Conservation (phyloP, 257 asterid genomes). For the Petrea volubilis region DNA sequence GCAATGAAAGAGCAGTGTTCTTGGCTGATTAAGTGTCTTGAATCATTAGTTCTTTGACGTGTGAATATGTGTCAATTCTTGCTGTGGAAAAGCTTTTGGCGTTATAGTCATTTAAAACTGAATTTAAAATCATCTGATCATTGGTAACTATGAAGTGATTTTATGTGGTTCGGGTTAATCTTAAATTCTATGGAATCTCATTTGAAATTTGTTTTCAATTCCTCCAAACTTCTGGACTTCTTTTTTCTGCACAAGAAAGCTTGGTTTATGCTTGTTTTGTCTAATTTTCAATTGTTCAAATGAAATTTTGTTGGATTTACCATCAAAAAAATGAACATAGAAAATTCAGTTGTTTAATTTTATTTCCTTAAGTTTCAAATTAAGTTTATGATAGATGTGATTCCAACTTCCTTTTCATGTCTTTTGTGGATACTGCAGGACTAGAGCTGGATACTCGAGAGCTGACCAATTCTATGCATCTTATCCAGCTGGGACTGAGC, state of each 20-base stretch:
- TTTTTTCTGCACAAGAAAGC: too few relatives aligned
- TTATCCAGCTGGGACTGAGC: constrained; percentile 95
- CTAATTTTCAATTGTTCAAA: neutral
- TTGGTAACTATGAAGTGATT: neutral
- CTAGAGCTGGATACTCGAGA: constrained; percentile 91
- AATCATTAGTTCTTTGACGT: neutral
- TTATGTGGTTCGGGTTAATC: neutral
- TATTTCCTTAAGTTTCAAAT: neutral
- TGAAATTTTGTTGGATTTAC: constrained; percentile 2
- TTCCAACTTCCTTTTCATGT: neutral
- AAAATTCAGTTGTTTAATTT: neutral
- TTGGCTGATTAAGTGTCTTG: neutral
- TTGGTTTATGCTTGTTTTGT: neutral
- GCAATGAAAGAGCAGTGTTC: neutral
- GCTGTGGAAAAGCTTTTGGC: neutral
- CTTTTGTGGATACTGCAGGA: constrained; percentile 48
- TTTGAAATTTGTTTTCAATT: neutral
- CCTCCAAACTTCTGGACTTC: neutral
- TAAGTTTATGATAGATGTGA: neutral
- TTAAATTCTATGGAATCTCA: neutral
- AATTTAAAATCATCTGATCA: neutral
- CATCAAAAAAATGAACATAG: neutral
- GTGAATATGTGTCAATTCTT: neutral
- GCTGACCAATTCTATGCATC: constrained; percentile 96
- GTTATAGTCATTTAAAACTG: neutral